Evolutionary conservation across 192 early-diverging fungal genomes (phyloP).

Genomic region (Coemansia reversa): DNA sequence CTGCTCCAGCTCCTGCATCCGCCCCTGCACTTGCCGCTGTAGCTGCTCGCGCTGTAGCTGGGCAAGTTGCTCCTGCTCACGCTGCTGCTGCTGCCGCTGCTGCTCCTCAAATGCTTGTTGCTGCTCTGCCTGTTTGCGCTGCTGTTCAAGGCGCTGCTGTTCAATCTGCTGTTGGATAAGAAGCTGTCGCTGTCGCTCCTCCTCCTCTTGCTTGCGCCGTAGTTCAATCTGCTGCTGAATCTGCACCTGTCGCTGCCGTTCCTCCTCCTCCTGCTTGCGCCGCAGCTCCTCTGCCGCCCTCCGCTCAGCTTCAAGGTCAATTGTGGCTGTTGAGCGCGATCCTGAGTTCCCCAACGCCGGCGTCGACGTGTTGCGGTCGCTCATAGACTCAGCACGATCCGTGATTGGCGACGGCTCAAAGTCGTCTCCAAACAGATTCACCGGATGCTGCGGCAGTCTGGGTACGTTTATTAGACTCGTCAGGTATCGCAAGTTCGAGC

Average conservation of each 20-base stretch:
- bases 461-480: constrained; percentile 93
- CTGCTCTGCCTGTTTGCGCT: constrained; percentile 66
- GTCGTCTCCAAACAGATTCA: constrained; percentile 72
- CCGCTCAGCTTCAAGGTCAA: constrained; percentile 64
- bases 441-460: constrained; percentile 75
- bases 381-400: constrained; percentile 37
- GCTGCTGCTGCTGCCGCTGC: constrained; percentile 70
- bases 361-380: constrained; percentile 32
- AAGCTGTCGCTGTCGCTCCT: constrained; percentile 55
- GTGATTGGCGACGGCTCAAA: constrained; percentile 66
- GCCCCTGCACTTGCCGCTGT: constrained; percentile 74
- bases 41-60: constrained; percentile 79
- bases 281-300: constrained; percentile 63
- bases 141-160: constrained; percentile 59
- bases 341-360: constrained; percentile 49
- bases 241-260: constrained; percentile 54
- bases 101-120: constrained; percentile 76
- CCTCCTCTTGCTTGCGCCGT: constrained; percentile 61
- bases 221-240: constrained; percentile 58
- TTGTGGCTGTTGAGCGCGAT: constrained; percentile 56
- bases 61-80: constrained; percentile 70
- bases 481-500: constrained; percentile 83
- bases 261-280: constrained; percentile 65
- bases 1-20: constrained; percentile 74
- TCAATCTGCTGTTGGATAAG: constrained; percentile 57